Base-by-base conservation (phyloP, 805 yeast species). In the Saturnispora sekii region DNA sequence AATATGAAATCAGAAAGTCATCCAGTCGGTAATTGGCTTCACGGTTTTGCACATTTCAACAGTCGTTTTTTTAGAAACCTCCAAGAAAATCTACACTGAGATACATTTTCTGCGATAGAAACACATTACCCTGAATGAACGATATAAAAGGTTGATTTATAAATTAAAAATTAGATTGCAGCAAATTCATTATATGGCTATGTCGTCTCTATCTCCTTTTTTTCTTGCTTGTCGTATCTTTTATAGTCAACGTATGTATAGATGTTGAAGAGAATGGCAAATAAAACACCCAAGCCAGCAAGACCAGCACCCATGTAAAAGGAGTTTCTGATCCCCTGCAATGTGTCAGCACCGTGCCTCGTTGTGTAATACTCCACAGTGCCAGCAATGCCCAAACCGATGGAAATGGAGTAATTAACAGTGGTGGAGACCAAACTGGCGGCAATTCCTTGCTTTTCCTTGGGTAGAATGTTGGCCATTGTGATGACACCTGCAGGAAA, bases 401-500 rank as follows among this genome's bases (percentile, higher is more conserved):
- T 58, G 0, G 88, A 77, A 56, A 76, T 80, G 0, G 88, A 77
- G 57, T 84, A 84, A 58, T 80, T 84, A 10, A 80, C 76, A 52
- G 80, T 76, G 0, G 93, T 82, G 16, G 80, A 70, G 4, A 81
- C 79, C 41, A 84, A 63, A 0, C 87, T 79, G 0, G 87, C 88
- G 0, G 88, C 89, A 72, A 81, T 75, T 8, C 90, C 93, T 61
- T 84, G 93, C 52, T 79, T 76, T 47, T 72, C 66, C 40, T 67
- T 59, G 0, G 89, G 88, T 32, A 83, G 64, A 39, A 64, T 65
- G 48, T 77, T 78, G 7, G 81, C 73, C 35, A 83, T 59, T 11
- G 80, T 70, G 40, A 83, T 68, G 0, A 87, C 75, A 0, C 84
- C 79, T 1, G 89, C 80, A 0, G 93, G 90, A 59, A 82, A 84